A percentile compares a stretch with the other conserved stretches of the same genome.
phyloP scores from a whole-genome alignment of 768 basidiomycete species.

The Mycena epipterygia region DNA sequence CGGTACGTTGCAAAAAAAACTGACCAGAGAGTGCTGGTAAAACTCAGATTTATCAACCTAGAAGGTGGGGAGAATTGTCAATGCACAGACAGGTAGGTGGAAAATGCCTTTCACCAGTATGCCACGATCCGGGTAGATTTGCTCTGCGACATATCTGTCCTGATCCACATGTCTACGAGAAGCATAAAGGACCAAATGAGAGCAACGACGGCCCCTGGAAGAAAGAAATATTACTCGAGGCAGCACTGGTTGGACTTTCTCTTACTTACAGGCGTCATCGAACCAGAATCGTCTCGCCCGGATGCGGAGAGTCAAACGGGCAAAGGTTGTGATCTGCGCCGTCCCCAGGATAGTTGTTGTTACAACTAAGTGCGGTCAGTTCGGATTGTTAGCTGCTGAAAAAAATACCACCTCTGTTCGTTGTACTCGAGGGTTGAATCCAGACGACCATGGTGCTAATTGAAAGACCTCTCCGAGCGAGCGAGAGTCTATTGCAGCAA shows the following conservation, averaged over 20 bases:
- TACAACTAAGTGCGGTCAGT: not conserved
- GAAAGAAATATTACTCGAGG: not conserved
- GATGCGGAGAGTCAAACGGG: not conserved
- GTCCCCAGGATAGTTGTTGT: not conserved
- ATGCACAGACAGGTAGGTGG: not conserved
- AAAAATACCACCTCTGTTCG: not conserved
- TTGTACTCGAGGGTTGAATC: not conserved
- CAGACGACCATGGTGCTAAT: not conserved
- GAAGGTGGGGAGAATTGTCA: not conserved
- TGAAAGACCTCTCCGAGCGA: not conserved
- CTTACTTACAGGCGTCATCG: not conserved
- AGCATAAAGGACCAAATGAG: not conserved
- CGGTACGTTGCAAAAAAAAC: not conserved
- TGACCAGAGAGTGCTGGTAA: constrained; percentile 38
- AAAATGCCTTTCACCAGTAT: not conserved
- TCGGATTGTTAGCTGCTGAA: not conserved
- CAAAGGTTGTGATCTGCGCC: not conserved
- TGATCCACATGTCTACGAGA: constrained; percentile 3
- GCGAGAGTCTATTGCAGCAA: not conserved
- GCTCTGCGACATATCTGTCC: not conserved
- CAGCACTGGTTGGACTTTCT: not conserved
- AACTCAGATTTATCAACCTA: constrained; percentile 9
- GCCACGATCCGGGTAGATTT: not conserved
- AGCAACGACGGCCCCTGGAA: not conserved
- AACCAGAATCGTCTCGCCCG: not conserved